Conservation (phyloP, 2,329 filamentous ascomycete species). For the Westerdykella ornata region DNA sequence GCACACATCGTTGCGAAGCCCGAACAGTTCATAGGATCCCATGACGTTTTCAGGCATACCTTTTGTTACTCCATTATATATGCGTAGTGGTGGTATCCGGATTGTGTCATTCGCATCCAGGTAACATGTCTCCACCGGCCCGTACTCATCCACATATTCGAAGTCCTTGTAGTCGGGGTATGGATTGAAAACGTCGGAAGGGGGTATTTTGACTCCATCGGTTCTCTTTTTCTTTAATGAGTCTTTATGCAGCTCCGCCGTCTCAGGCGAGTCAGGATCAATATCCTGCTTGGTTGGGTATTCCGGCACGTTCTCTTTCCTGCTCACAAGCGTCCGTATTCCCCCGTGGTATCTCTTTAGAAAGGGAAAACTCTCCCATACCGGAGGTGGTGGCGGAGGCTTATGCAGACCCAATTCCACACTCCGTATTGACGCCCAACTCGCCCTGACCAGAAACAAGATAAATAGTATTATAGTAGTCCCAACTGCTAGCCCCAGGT, state of each 20-base stretch:
- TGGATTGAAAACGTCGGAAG: slow-evolving; percentile 52
- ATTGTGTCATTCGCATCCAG: slow-evolving; percentile 61
- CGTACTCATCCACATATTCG: slow-evolving; percentile 51
- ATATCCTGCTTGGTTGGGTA: slow-evolving; percentile 63
- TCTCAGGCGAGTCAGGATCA: slow-evolving; percentile 31
- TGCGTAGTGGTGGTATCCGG: slow-evolving; percentile 62
- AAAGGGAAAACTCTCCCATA: slow-evolving; percentile 85
- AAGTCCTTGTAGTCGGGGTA: slow-evolving; percentile 59
- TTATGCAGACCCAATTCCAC: slow-evolving; percentile 54
- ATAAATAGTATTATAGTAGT: slow-evolving; percentile 69
- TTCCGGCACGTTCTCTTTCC: slow-evolving; percentile 65
- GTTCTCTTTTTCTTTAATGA: slow-evolving; percentile 26
- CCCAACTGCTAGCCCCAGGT: slow-evolving; percentile 66
- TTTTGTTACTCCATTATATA: slow-evolving; percentile 68
- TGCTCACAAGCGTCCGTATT: slow-evolving; percentile 61
- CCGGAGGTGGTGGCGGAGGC: slow-evolving; percentile 56
- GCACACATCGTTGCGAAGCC: slow-evolving; percentile 76
- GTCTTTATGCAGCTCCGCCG: slow-evolving; percentile 14
- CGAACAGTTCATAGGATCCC: slow-evolving; percentile 79
- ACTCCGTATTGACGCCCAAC: slow-evolving; percentile 60
- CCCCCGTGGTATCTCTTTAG: slow-evolving; percentile 87
- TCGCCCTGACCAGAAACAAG: slow-evolving; percentile 65
- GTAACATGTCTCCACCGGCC: slow-evolving; percentile 67
- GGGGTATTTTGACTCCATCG: slow-evolving; percentile 22
- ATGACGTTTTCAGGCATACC: slow-evolving; percentile 80